These are phyloP conservation scores for Aspergillus aculeatinus DNA, from an alignment of 2,329 filamentous ascomycete genomes.

Conservation along the genomic window DNA sequence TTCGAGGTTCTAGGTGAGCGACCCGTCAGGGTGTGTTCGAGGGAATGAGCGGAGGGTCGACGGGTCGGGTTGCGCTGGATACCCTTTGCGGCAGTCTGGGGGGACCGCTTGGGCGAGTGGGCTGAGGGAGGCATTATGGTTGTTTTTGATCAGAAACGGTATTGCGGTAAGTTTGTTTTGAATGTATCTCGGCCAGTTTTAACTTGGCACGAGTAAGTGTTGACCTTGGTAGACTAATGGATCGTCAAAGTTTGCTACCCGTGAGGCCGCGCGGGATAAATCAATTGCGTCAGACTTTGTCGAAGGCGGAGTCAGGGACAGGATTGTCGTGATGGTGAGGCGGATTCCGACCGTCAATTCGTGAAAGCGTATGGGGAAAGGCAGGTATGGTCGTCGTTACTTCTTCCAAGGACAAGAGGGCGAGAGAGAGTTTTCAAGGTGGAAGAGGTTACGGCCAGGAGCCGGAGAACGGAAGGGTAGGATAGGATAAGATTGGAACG, in stretches of 20 bases:
- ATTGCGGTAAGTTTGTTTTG: slow-evolving; percentile 9
- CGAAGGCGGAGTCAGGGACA: slow-evolving; percentile 6
- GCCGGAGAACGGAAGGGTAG: slow-evolving; percentile 15
- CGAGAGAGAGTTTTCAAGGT: slow-evolving; percentile 13
- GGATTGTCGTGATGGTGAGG: slow-evolving; percentile 8
- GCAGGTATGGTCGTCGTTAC: slow-evolving; percentile 8
- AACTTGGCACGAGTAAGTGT: slow-evolving; percentile 1
- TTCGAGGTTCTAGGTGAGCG: slow-evolving; percentile 26
- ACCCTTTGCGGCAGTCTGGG: slow-evolving; percentile 28
- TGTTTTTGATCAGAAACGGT: slow-evolving; percentile 3
- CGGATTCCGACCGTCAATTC: slow-evolving; percentile 16
- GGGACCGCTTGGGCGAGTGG: slow-evolving; percentile 29
- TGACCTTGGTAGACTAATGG: slow-evolving; percentile 8
- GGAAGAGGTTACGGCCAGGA: slow-evolving; percentile 13
- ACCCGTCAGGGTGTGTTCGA: slow-evolving; percentile 13
- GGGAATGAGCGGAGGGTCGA: slow-evolving; percentile 22
- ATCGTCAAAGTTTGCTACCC: slow-evolving; percentile 23
- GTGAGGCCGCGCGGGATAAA: slow-evolving; percentile 10
- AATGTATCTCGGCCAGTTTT: not conserved
- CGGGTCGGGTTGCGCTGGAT: slow-evolving; percentile 24
- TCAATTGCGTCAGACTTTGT: slow-evolving; percentile 24
- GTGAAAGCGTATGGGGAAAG: slow-evolving; percentile 14
- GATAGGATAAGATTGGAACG: slow-evolving; percentile 10
- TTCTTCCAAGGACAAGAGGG: slow-evolving; percentile 1
- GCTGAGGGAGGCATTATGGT: slow-evolving; percentile 27